These are phyloP conservation scores for Aspergillus ellipticus DNA, from an alignment of 495 filamentous ascomycete genomes.

Conservation along the genomic window DNA sequence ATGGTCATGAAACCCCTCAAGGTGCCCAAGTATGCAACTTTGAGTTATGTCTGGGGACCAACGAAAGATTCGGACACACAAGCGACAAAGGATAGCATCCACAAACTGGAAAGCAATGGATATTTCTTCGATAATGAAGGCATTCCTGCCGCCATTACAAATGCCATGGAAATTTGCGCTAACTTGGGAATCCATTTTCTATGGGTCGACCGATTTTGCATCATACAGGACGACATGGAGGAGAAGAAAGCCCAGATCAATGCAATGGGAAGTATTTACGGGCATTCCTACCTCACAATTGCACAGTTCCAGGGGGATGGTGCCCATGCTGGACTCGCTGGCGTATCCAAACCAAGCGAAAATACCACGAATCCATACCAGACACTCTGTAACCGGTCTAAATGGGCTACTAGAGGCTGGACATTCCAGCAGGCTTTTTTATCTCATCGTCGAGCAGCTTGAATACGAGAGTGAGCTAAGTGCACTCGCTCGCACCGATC, in stretches of 20 bases:
- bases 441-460: neutral
- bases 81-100: neutral
- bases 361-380: too few species aligned
- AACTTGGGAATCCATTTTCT: slow-evolving; percentile 20
- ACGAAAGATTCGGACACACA: neutral
- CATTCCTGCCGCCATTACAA: slow-evolving; percentile 21
- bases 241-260: slow-evolving; percentile 25
- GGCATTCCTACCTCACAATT: slow-evolving; percentile 22
- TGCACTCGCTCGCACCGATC: neutral
- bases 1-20: too few species aligned
- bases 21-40: slow-evolving; percentile 15
- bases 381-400: too few species aligned
- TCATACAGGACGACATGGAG: slow-evolving; percentile 25
- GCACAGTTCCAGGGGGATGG: too few species aligned
- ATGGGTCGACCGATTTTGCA: slow-evolving; percentile 37
- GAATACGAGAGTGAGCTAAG: neutral
- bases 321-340: too few species aligned
- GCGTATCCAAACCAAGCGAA: too few species aligned
- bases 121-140: neutral
- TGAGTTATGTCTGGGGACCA: slow-evolving; percentile 26
- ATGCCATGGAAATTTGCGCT: slow-evolving; percentile 19
- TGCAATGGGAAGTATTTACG: slow-evolving; percentile 34
- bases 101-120: neutral
- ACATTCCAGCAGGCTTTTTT: too few species aligned
- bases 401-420: too few species aligned